These are phyloP conservation scores for Diospyros lotus DNA, from an alignment of 148 eudicot species.

Conservation along the genomic window DNA sequence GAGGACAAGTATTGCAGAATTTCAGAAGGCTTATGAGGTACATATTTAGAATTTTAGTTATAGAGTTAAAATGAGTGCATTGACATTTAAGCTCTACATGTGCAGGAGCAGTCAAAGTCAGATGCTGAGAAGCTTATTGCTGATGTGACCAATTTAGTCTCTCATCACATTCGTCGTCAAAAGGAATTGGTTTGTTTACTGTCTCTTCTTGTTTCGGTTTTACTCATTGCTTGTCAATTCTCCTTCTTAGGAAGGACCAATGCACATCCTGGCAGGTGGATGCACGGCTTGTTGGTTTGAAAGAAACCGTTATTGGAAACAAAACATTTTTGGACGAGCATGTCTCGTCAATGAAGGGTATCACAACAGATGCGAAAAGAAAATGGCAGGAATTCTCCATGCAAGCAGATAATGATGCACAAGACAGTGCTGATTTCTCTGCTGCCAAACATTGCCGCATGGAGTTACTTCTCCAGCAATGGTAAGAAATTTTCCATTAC, in stretches of 20 bases:
- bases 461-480: conserved; percentile 77
- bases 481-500: conserved; percentile 34
- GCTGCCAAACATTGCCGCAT: conserved; percentile 96
- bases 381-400: conserved; percentile 79
- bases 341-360: conserved; percentile 57
- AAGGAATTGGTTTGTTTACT: conserved; percentile 62
- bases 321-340: conserved; percentile 72
- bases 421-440: conserved; percentile 69
- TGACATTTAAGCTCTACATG: conserved; percentile 2
- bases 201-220: not conserved
- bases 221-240: not conserved
- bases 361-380: conserved; percentile 83
- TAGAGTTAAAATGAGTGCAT: not conserved
- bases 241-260: not conserved
- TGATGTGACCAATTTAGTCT: conserved; percentile 69
- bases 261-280: conserved; percentile 49
- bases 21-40: conserved; percentile 81
- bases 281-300: conserved; percentile 55
- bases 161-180: conserved; percentile 65
- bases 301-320: conserved; percentile 52
- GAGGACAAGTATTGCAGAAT: conserved; percentile 54
- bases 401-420: conserved; percentile 60
- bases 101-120: conserved; percentile 73
- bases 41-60: not conserved
- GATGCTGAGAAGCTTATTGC: conserved; percentile 86